Conservation (phyloP, 2,329 filamentous ascomycete species). For the Phialophora verrucosa region DNA sequence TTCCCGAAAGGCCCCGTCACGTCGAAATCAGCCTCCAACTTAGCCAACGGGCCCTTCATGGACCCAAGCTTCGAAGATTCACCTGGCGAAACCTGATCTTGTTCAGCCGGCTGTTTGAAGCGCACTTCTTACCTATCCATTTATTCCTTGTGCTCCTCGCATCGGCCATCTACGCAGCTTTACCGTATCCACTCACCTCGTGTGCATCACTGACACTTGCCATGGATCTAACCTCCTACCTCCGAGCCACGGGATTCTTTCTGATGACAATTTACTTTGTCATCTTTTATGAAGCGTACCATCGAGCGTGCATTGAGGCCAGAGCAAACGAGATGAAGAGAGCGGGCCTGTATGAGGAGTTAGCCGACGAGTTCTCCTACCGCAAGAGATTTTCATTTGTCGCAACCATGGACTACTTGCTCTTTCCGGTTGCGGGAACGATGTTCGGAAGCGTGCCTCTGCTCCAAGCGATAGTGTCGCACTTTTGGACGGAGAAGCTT, state of each 20-base stretch:
- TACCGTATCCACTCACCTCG: constrained; percentile 57
- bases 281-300: constrained; percentile 71
- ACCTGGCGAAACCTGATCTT: constrained; percentile 61
- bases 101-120: constrained; percentile 72
- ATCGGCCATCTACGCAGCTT: constrained; percentile 64
- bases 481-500: constrained; percentile 72
- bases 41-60: constrained; percentile 61
- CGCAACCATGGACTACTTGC: constrained; percentile 67
- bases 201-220: constrained; percentile 62
- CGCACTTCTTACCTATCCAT: constrained; percentile 73
- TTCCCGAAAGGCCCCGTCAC: constrained; percentile 17
- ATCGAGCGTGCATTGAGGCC: constrained; percentile 64
- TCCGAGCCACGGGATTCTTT: constrained; percentile 67
- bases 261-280: constrained; percentile 66
- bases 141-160: constrained; percentile 68
- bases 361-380: constrained; percentile 65
- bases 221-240: constrained; percentile 64
- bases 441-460: constrained; percentile 71
- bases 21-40: constrained; percentile 50
- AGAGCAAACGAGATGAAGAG: constrained; percentile 71
- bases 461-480: constrained; percentile 69
- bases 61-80: constrained; percentile 59
- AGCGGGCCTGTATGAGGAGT: constrained; percentile 67
- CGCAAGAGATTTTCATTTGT: constrained; percentile 62
- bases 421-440: constrained; percentile 71